A percentile compares a stretch with the other conserved stretches of the same genome.
These are phyloP conservation scores for Quercus cerris DNA, from an alignment of 306 rosid species.

Conservation along the genomic window DNA sequence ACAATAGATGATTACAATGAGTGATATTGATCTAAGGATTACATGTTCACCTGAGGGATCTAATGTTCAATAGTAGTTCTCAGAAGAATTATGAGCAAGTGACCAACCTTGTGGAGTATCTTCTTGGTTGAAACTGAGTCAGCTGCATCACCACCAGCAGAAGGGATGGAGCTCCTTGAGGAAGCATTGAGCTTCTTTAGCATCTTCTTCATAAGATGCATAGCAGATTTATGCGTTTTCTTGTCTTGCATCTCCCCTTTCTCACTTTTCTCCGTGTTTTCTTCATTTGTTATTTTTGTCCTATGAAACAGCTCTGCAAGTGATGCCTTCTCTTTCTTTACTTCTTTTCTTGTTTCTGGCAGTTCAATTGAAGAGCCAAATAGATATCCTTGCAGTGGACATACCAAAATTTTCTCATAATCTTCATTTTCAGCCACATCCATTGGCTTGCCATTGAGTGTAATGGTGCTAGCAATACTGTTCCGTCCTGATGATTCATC, in stretches of 20 bases:
- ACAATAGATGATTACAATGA: slow-evolving; percentile 9
- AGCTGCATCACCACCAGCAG: slow-evolving; percentile 22
- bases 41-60: slow-evolving; percentile 9
- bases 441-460: slow-evolving; percentile 54
- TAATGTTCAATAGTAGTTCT: slow-evolving; percentile 7
- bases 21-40: slow-evolving; percentile 8
- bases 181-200: slow-evolving; percentile 47
- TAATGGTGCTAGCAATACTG: slow-evolving; percentile 64
- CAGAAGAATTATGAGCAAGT: slow-evolving; percentile 27
- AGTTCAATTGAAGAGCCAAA: slow-evolving; percentile 66
- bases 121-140: slow-evolving; percentile 49
- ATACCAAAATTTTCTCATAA: slow-evolving; percentile 44
- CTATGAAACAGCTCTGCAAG: slow-evolving; percentile 62
- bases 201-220: slow-evolving; percentile 57
- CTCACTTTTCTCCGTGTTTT: slow-evolving; percentile 26
- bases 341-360: slow-evolving; percentile 43
- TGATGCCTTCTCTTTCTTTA: slow-evolving; percentile 60
- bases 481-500: slow-evolving; percentile 65
- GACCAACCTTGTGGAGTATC: slow-evolving; percentile 71
- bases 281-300: slow-evolving; percentile 46
- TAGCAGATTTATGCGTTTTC: slow-evolving; percentile 47
- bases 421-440: slow-evolving; percentile 58
- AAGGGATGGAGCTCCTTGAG: slow-evolving; percentile 34
- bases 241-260: slow-evolving; percentile 33
- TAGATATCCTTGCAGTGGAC: slow-evolving; percentile 91